Conservation (phyloP, 1,284 basidiomycete species). For the Moesziomyces antarcticus region DNA sequence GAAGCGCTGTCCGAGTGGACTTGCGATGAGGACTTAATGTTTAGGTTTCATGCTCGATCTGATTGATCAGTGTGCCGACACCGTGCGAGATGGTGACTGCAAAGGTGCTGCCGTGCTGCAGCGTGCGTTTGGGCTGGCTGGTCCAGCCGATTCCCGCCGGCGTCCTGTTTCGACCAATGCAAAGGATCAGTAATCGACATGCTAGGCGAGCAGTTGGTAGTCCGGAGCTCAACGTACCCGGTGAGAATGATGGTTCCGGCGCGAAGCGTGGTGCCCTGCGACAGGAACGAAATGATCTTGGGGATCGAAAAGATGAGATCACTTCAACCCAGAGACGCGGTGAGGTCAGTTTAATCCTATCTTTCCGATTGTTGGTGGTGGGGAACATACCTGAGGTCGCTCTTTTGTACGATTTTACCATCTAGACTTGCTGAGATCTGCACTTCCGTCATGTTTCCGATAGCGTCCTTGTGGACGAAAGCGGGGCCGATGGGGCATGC, state of each 20-base stretch:
- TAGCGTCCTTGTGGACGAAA: conserved; percentile 58
- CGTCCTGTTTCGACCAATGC: conserved; percentile 47
- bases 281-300: conserved; percentile 68
- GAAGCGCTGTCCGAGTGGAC: too few relatives aligned
- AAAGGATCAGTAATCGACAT: too few relatives aligned
- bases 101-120: conserved; percentile 69
- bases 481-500: conserved; percentile 70
- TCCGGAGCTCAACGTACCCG: conserved; percentile 37
- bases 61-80: conserved; percentile 70
- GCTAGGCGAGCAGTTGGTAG: too few relatives aligned
- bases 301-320: conserved; percentile 70
- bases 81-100: conserved; percentile 68
- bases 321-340: conserved; percentile 32
- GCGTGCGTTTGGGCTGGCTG: conserved; percentile 57
- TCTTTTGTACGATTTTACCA: conserved; percentile 67
- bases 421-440: conserved; percentile 65
- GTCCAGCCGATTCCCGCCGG: conserved; percentile 69
- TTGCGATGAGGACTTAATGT: too few relatives aligned
- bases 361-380: background rate
- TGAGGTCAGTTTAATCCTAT: background rate
- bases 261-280: conserved; percentile 51
- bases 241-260: conserved; percentile 59
- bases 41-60: conserved; percentile 65
- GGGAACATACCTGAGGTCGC: conserved; percentile 64
- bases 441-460: conserved; percentile 57